A percentile compares a stretch with the other conserved stretches of the same genome.
These are phyloP conservation scores for Vitis amurensis DNA, from an alignment of 164 flowering plant species.

Conservation along the genomic window DNA sequence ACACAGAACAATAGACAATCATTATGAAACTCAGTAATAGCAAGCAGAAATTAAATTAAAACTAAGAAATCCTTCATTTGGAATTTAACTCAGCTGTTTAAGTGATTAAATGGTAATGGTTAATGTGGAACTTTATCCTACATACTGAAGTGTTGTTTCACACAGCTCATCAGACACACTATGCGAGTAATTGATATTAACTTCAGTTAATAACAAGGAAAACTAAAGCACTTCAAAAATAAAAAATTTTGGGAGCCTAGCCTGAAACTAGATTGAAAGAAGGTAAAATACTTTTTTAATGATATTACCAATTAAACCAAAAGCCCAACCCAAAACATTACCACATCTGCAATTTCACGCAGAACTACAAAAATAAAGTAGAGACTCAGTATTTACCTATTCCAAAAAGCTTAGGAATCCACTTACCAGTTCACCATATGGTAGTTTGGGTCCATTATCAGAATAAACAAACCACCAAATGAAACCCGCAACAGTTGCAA, in stretches of 20 bases:
- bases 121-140: not conserved
- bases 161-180: not conserved
- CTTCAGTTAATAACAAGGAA: not conserved
- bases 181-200: not conserved
- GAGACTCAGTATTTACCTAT: not conserved
- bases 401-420: too few relatives aligned
- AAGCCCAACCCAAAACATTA: not conserved
- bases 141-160: not conserved
- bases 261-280: not conserved
- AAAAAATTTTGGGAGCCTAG: not conserved
- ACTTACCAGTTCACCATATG: conserved; percentile 83
- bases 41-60: not conserved
- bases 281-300: not conserved
- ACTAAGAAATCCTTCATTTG: not conserved
- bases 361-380: not conserved
- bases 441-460: conserved; percentile 78
- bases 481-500: conserved; percentile 95
- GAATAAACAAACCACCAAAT: conserved; percentile 98
- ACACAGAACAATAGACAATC: too few relatives aligned
- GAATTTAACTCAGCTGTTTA: not conserved
- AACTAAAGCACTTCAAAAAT: not conserved
- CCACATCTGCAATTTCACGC: not conserved
- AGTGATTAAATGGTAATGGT: not conserved
- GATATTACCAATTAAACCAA: not conserved
- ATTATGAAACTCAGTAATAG: too few relatives aligned